Evolutionary conservation across 805 yeast genomes (phyloP).

Genomic region (Maudiozyma serrabonitensis): DNA sequence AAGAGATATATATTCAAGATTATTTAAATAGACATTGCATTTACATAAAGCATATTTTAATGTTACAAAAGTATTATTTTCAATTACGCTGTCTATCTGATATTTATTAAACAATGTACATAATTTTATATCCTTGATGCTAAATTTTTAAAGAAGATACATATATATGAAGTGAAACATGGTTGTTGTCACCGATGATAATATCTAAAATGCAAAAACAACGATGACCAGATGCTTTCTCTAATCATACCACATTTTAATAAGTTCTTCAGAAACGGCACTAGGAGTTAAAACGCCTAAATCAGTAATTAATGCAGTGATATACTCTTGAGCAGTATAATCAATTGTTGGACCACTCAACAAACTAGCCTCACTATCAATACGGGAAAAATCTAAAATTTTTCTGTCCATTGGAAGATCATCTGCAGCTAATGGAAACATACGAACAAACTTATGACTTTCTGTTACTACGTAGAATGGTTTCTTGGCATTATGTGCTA

Average conservation of each 20-base stretch:
- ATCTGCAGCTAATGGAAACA: conserved; percentile 88
- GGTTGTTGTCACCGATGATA: too few relatives aligned
- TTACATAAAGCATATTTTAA: background rate
- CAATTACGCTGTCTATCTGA: background rate
- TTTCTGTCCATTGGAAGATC: conserved; percentile 63
- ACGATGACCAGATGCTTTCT: too few relatives aligned
- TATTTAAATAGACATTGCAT: background rate
- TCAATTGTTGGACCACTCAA: conserved; percentile 57
- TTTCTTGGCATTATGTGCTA: conserved; percentile 82
- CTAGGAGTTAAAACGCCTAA: conserved; percentile 94
- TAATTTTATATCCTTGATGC: too few relatives aligned
- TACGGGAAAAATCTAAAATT: conserved; percentile 37
- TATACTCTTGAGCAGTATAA: conserved; percentile 91
- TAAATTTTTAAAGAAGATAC: background rate
- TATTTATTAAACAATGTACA: too few relatives aligned
- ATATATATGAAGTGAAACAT: too few relatives aligned
- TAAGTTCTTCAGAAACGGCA: conserved; percentile 96
- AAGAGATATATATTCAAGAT: background rate
- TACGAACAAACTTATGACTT: conserved; percentile 89
- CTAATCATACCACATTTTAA: conserved; percentile 94
- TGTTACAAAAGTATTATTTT: background rate
- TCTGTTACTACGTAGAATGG: conserved; percentile 94
- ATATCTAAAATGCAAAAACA: too few relatives aligned
- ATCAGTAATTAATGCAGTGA: conserved; percentile 93
- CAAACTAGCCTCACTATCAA: conserved; percentile 22